These are phyloP conservation scores for Phylloporus rhodoxanthus DNA, from an alignment of 768 basidiomycete genomes.

Conservation along the genomic window DNA sequence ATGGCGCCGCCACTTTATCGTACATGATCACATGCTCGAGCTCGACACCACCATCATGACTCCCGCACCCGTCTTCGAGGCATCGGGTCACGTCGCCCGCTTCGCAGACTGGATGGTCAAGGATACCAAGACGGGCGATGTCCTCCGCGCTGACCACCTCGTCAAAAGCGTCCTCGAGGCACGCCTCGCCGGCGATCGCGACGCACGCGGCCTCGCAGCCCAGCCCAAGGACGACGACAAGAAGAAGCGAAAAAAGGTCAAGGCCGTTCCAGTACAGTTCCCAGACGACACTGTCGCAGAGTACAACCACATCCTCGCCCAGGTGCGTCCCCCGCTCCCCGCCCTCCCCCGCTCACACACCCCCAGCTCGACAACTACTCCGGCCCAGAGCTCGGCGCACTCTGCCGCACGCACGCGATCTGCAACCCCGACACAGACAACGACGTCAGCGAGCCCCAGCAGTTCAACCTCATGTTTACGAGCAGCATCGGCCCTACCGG, in stretches of 20 bases:
- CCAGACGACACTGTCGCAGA: slow-evolving; percentile 66
- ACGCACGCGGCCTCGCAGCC: slow-evolving; percentile 74
- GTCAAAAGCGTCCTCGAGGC: slow-evolving; percentile 91
- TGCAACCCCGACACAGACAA: slow-evolving; percentile 90
- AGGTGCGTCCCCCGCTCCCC: slow-evolving; percentile 46
- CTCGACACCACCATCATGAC: slow-evolving; percentile 99
- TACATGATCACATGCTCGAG: slow-evolving; percentile 98
- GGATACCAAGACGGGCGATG: slow-evolving; percentile 90
- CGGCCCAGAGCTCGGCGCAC: slow-evolving; percentile 81
- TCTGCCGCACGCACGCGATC: slow-evolving; percentile 76
- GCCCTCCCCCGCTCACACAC: neutral
- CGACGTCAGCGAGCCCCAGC: slow-evolving; percentile 85
- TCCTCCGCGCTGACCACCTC: slow-evolving; percentile 93
- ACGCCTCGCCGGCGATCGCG: slow-evolving; percentile 81
- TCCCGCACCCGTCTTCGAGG: slow-evolving; percentile 87
- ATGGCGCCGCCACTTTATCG: slow-evolving; percentile 97
- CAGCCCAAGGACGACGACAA: slow-evolving; percentile 49
- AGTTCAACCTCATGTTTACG: slow-evolving; percentile 99
- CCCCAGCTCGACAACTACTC: slow-evolving; percentile 71
- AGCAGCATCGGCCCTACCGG: slow-evolving; percentile 97
- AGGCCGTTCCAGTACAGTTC: slow-evolving; percentile 63
- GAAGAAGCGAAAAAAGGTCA: slow-evolving; percentile 65
- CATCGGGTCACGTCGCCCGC: slow-evolving; percentile 95
- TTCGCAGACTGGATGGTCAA: slow-evolving; percentile 99
- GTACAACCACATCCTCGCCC: slow-evolving; percentile 82